Conservation (phyloP, 305 asterid genomes). For the Rubia balearica region DNA sequence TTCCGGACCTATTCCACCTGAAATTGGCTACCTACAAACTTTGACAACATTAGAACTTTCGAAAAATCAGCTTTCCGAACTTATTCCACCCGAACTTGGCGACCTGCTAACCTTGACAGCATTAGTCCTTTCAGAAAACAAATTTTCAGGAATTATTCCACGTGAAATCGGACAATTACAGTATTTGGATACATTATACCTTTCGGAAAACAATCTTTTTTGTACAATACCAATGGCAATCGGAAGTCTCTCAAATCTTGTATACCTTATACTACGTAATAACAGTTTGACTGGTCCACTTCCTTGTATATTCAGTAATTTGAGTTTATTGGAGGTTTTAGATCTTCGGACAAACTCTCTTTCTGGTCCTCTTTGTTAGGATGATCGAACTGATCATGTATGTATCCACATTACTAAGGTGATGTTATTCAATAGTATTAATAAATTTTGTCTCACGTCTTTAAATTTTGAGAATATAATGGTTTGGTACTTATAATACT, state of each 20-base stretch:
- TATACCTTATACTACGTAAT: neutral
- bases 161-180: slow-evolving; percentile 35
- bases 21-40: slow-evolving; percentile 38
- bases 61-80: slow-evolving; percentile 47
- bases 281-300: neutral
- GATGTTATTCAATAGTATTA: neutral
- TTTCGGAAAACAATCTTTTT: neutral
- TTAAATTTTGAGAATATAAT: too few relatives aligned
- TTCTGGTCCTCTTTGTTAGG: neutral
- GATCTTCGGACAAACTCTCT: neutral
- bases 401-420: too few relatives aligned
- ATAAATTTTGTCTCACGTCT: too few relatives aligned
- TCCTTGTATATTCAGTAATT: neutral
- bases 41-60: slow-evolving; percentile 37
- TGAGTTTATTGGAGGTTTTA: neutral
- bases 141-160: slow-evolving; percentile 48
- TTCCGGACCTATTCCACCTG: slow-evolving; percentile 18
- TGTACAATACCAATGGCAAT: neutral
- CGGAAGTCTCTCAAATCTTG: neutral
- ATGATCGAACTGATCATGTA: neutral
- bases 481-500: too few relatives aligned
- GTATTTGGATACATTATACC: neutral
- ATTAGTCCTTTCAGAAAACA: slow-evolving; percentile 39
- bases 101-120: slow-evolving; percentile 34
- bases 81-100: slow-evolving; percentile 47